These are phyloP conservation scores for Monosporascus ibericus DNA, from an alignment of 2,329 filamentous ascomycete genomes.

Conservation along the genomic window DNA sequence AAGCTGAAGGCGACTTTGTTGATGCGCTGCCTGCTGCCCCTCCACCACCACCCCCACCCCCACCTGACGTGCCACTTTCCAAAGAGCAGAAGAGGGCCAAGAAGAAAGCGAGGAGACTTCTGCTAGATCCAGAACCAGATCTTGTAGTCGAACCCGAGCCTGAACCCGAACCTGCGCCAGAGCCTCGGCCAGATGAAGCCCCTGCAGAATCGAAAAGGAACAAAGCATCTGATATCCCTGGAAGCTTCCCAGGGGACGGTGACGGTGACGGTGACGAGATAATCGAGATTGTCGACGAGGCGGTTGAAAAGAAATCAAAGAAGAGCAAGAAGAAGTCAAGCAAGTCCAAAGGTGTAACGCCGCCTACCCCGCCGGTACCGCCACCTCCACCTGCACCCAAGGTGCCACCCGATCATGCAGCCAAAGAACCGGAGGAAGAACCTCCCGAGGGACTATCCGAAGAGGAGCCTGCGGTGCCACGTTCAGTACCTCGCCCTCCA, in stretches of 20 bases:
- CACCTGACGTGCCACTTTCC: conserved; percentile 22
- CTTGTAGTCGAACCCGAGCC: conserved; percentile 7
- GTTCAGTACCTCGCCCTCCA: conserved; percentile 36
- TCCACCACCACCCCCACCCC: conserved; percentile 35
- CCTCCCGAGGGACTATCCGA: conserved; percentile 7
- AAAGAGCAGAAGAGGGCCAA: conserved; percentile 37
- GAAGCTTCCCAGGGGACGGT: conserved; percentile 24
- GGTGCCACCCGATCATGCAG: background rate
- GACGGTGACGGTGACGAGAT: conserved; percentile 33
- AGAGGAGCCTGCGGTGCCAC: conserved; percentile 10
- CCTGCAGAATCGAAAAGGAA: conserved; percentile 4
- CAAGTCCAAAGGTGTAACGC: conserved; percentile 28
- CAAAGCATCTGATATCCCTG: conserved; percentile 15
- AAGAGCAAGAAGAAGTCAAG: conserved; percentile 35
- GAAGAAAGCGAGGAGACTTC: conserved; percentile 32
- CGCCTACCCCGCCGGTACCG: conserved; percentile 28
- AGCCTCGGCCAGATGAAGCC: background rate
- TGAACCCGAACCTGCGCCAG: background rate
- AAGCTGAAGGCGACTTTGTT: conserved; percentile 22
- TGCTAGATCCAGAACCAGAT: conserved; percentile 14
- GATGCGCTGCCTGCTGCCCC: conserved; percentile 30
- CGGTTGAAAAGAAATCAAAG: conserved; percentile 35
- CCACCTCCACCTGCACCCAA: conserved; percentile 28
- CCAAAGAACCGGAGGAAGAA: conserved; percentile 16
- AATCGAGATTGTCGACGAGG: conserved; percentile 45